These are phyloP conservation scores for Fusarium cicatricum DNA, from an alignment of 2,329 filamentous ascomycete species.

Conservation along the genomic window DNA sequence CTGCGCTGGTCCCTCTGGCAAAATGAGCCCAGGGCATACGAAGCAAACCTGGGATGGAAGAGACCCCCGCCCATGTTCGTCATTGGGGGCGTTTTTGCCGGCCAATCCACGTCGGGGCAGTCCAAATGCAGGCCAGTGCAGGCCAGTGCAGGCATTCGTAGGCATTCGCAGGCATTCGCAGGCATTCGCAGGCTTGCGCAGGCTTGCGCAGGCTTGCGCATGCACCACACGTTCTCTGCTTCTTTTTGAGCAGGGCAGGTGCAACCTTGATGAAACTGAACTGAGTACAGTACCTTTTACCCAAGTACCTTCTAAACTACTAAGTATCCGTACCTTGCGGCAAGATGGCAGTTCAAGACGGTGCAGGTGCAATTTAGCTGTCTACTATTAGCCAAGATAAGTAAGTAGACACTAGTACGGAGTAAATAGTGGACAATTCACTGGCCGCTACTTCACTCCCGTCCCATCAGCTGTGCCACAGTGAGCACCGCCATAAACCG, in stretches of 20 bases:
- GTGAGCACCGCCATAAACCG: conserved; percentile 12
- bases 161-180: too few relatives aligned
- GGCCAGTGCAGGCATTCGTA: too few relatives aligned
- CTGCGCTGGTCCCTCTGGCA: background rate
- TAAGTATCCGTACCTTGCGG: too few relatives aligned
- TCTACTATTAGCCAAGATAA: too few relatives aligned
- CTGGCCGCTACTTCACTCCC: too few relatives aligned
- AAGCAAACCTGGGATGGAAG: too few relatives aligned
- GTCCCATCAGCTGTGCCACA: conserved; percentile 22
- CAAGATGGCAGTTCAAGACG: too few relatives aligned
- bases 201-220: conserved; percentile 15
- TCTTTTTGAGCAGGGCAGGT: background rate
- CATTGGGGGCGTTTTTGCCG: conserved; percentile 19
- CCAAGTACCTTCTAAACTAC: background rate
- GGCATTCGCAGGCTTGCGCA: too few relatives aligned
- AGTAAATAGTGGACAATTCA: too few relatives aligned
- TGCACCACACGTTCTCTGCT: conserved; percentile 31
- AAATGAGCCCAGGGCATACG: conserved; percentile 24
- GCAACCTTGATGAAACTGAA: conserved; percentile 8
- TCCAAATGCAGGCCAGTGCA: conserved; percentile 25
- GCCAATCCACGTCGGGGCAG: conserved; percentile 29
- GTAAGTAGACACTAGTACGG: too few relatives aligned
- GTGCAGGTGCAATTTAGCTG: too few relatives aligned
- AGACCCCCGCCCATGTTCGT: conserved; percentile 30
- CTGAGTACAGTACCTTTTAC: too few relatives aligned